A percentile compares a stretch with the other conserved stretches of the same genome.
phyloP scores from a whole-genome alignment of 805 yeast species.

The Pichia cephalocereana region DNA sequence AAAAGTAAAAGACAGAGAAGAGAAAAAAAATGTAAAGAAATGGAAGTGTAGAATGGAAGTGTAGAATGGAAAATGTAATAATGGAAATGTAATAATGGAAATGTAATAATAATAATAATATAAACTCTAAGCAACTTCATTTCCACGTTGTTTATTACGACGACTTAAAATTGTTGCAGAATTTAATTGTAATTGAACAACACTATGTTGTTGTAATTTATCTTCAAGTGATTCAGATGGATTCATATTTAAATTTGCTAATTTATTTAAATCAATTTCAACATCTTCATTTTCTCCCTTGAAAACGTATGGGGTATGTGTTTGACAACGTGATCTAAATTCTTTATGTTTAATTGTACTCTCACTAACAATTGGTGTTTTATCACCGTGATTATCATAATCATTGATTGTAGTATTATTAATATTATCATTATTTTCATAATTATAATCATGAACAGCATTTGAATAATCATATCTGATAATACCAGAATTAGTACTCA shows the following conservation, averaged over 20 bases:
- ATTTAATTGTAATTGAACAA: constrained; percentile 48
- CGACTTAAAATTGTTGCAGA: constrained; percentile 57
- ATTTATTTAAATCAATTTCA: not conserved
- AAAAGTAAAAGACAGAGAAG: not conserved
- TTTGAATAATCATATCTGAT: not conserved
- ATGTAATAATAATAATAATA: not conserved
- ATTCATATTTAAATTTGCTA: not conserved
- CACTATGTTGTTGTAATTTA: constrained; percentile 3
- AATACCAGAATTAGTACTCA: not conserved
- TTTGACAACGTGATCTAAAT: constrained; percentile 6
- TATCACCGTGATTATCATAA: constrained; percentile 11
- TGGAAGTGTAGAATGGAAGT: too few species aligned
- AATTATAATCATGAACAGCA: constrained; percentile 9
- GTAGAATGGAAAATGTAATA: too few species aligned
- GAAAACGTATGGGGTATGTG: constrained; percentile 14
- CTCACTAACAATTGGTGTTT: constrained; percentile 3
- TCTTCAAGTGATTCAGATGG: constrained; percentile 16
- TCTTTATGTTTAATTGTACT: not conserved
- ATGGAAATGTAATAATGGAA: too few species aligned
- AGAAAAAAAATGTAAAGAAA: not conserved
- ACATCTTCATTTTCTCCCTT: not conserved
- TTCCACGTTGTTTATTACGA: constrained; percentile 27
- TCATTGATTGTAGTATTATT: not conserved
- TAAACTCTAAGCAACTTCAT: not conserved
- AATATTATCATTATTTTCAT: constrained; percentile 1